A percentile compares a stretch with the other conserved stretches of the same genome.
Evolutionary conservation across 2,329 filamentous ascomycete species (phyloP).

Genomic region (Phoma sp.): DNA sequence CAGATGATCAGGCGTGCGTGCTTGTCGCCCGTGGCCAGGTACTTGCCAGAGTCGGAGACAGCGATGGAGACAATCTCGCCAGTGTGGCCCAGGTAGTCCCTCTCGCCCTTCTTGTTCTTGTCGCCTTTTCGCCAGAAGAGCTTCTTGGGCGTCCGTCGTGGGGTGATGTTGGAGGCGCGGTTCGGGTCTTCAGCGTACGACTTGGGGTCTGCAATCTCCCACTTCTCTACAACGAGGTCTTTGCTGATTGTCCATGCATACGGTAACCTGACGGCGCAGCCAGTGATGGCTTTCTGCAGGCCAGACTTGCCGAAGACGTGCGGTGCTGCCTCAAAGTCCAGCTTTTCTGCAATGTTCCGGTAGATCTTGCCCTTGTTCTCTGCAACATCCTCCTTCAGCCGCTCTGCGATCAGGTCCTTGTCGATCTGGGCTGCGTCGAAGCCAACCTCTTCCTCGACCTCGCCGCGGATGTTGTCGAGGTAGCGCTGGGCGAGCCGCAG

Average conservation of each 20-base stretch:
- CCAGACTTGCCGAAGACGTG: constrained; percentile 81
- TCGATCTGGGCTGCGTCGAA: constrained; percentile 97
- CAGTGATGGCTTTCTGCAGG: constrained; percentile 77
- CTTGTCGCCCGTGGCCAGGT: constrained; percentile 85
- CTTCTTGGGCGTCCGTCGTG: constrained; percentile 68
- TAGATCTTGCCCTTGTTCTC: constrained; percentile 92
- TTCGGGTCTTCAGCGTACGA: constrained; percentile 31
- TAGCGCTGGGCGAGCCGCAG: constrained; percentile 90
- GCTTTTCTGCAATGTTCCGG: constrained; percentile 75
- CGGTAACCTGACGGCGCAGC: constrained; percentile 78
- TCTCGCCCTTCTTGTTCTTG: constrained; percentile 65
- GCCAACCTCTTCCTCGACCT: constrained; percentile 75
- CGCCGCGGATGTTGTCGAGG: constrained; percentile 84
- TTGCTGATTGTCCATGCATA: constrained; percentile 90
- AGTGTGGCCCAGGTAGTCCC: constrained; percentile 73
- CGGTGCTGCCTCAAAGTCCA: constrained; percentile 72
- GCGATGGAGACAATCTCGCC: constrained; percentile 83
- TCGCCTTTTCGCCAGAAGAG: constrained; percentile 70
- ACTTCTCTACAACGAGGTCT: constrained; percentile 85
- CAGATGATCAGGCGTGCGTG: constrained; percentile 88
- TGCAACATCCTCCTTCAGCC: constrained; percentile 85
- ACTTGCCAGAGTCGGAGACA: constrained; percentile 88
- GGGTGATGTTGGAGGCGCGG: constrained; percentile 54
- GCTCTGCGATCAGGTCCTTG: constrained; percentile 85
- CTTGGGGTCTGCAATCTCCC: constrained; percentile 73